These are phyloP conservation scores for Colletotrichum neosansevieriae DNA, from an alignment of 2,329 filamentous ascomycete genomes.

Conservation along the genomic window DNA sequence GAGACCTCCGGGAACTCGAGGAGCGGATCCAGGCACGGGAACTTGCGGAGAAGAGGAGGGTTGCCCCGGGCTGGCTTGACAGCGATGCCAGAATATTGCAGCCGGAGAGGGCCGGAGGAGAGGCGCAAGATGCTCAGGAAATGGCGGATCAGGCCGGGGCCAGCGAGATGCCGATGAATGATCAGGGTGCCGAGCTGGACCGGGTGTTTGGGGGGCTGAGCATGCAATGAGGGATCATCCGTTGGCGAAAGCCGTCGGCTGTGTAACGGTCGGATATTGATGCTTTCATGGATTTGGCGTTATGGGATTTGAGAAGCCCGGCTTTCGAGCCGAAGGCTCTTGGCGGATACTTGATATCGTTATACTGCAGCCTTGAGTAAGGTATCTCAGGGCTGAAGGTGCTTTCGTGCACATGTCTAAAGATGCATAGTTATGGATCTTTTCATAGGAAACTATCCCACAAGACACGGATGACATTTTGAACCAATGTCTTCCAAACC, in stretches of 20 bases:
- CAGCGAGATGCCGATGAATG: slow-evolving; percentile 55
- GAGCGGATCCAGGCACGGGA: slow-evolving; percentile 73
- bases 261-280: too few species aligned
- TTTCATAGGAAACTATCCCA: too few species aligned
- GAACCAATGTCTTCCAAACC: too few species aligned
- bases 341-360: slow-evolving; percentile 5
- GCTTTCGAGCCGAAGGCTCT: neutral
- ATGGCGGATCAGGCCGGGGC: slow-evolving; percentile 42
- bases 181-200: slow-evolving; percentile 69
- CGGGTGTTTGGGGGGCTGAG: slow-evolving; percentile 66
- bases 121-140: slow-evolving; percentile 37
- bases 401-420: too few species aligned
- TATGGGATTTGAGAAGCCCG: neutral
- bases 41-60: slow-evolving; percentile 81
- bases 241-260: too few species aligned
- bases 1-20: slow-evolving; percentile 77
- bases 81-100: slow-evolving; percentile 77
- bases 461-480: too few species aligned
- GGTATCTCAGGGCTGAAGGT: too few species aligned
- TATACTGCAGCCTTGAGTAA: too few species aligned
- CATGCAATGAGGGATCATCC: slow-evolving; percentile 42
- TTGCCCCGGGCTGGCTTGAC: slow-evolving; percentile 86
- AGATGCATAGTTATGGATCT: too few species aligned
- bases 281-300: neutral
- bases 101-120: slow-evolving; percentile 65